These are phyloP conservation scores for Naganishia friedmannii DNA, from an alignment of 768 basidiomycete species.

Conservation along the genomic window DNA sequence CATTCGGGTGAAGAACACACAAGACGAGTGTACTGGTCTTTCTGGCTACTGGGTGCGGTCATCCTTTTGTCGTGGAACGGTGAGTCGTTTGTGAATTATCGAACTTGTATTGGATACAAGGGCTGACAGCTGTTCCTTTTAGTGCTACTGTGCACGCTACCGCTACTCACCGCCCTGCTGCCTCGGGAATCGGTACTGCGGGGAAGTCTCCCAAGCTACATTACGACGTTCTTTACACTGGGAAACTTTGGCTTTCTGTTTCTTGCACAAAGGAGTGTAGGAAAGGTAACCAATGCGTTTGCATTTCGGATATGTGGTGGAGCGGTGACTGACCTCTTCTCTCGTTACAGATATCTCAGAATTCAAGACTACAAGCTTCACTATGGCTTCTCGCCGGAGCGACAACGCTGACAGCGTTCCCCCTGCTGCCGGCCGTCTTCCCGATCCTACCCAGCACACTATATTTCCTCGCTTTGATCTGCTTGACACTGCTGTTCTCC, in stretches of 20 bases:
- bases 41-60: conserved; percentile 67
- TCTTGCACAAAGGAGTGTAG: conserved; percentile 59
- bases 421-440: conserved; percentile 59
- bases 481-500: conserved; percentile 63
- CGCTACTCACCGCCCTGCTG: conserved; percentile 73
- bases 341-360: conserved; percentile 54
- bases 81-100: conserved; percentile 50
- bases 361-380: conserved; percentile 35
- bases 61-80: conserved; percentile 87
- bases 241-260: conserved; percentile 69
- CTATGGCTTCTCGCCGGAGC: conserved; percentile 56
- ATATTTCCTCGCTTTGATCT: conserved; percentile 67
- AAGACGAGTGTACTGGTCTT: conserved; percentile 40
- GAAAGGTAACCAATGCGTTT: conserved; percentile 30
- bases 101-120: background rate
- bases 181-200: conserved; percentile 59
- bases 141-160: conserved; percentile 83
- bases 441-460: conserved; percentile 65
- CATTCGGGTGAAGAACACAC: conserved; percentile 18
- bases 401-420: conserved; percentile 59
- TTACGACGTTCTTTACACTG: conserved; percentile 63
- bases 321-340: background rate
- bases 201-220: conserved; percentile 64
- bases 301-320: background rate
- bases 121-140: background rate